A percentile compares a stretch with the other conserved stretches of the same genome.
Conservation (phyloP, 305 asterid genomes). For the Fraxinus angustifolia region DNA sequence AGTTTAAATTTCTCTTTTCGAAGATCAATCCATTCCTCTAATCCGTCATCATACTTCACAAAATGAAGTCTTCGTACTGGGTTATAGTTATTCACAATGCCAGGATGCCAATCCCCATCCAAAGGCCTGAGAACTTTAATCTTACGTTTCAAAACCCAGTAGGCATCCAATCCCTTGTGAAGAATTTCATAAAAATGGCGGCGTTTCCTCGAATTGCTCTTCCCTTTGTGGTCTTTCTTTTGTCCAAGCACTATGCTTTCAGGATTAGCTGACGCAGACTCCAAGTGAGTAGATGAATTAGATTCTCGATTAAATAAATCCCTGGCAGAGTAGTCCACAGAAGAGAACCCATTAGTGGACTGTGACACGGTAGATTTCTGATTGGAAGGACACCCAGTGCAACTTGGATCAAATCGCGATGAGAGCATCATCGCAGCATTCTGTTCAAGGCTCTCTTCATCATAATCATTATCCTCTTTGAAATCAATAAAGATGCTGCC, state of each 20-base stretch:
- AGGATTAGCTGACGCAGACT: conserved; percentile 46
- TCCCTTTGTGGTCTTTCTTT: conserved; percentile 53
- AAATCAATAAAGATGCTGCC: conserved; percentile 37
- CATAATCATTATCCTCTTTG: conserved; percentile 71
- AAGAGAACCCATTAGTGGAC: conserved; percentile 43
- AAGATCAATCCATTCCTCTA: conserved; percentile 94
- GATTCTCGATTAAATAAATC: conserved; percentile 39
- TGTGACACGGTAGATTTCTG: conserved; percentile 41
- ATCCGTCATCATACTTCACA: conserved; percentile 87
- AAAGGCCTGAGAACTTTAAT: conserved; percentile 90
- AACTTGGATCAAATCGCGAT: conserved; percentile 95
- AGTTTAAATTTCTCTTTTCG: conserved; percentile 81
- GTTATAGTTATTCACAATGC: conserved; percentile 72
- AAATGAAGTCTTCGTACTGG: conserved; percentile 70
- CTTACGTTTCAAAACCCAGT: conserved; percentile 67
- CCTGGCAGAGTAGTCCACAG: conserved; percentile 42
- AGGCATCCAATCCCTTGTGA: conserved; percentile 60
- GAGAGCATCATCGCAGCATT: conserved; percentile 99
- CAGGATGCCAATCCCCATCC: conserved; percentile 91
- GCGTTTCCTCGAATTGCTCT: conserved; percentile 61
- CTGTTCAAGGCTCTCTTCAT: conserved; percentile 92
- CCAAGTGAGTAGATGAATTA: conserved; percentile 46
- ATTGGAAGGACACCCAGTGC: conserved; percentile 75
- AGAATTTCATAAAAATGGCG: conserved; percentile 89
- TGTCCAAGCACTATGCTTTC: conserved; percentile 68